Evolutionary conservation across 352 stramenopile species (phyloP).

Genomic region (Phytophthora fragariae): DNA sequence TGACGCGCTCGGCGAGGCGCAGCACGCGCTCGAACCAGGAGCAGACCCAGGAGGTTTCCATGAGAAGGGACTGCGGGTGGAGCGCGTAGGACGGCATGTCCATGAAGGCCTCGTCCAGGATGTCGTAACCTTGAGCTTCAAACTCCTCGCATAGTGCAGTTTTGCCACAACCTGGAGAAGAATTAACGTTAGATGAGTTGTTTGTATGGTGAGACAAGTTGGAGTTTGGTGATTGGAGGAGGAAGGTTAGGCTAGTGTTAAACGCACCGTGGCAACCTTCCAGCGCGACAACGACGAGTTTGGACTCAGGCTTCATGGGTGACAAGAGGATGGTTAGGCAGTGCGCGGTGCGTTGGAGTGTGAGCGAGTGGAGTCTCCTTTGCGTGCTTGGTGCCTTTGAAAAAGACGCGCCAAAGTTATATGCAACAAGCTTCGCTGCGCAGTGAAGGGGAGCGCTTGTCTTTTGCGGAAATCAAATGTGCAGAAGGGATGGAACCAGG

Average conservation of each 20-base stretch:
- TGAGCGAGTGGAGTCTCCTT: conserved; percentile 5
- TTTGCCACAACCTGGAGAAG: conserved; percentile 69
- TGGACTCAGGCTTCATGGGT: conserved; percentile 52
- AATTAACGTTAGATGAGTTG: not conserved
- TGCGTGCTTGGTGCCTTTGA: conserved; percentile 13
- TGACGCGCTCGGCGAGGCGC: conserved; percentile 60
- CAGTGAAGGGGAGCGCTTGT: not conserved
- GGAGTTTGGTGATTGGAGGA: not conserved
- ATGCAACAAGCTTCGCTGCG: conserved; percentile 5
- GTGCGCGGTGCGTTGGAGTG: conserved; percentile 9
- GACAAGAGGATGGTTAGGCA: not conserved
- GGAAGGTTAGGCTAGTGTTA: not conserved
- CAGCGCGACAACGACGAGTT: conserved; percentile 85
- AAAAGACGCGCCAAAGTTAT: conserved; percentile 32
- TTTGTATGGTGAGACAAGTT: conserved; percentile 4
- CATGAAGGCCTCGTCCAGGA: conserved; percentile 90
- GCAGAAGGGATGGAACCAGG: not conserved
- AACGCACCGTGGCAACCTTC: conserved; percentile 84
- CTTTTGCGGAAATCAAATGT: conserved; percentile 12
- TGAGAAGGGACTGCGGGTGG: conserved; percentile 90
- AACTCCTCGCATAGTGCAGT: conserved; percentile 83
- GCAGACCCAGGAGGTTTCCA: conserved; percentile 92
- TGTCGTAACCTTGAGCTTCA: conserved; percentile 73
- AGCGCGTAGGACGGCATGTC: conserved; percentile 88
- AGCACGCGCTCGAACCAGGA: conserved; percentile 92